Base-by-base conservation (phyloP, 1,284 basidiomycete species). In the Moesziomyces antarcticus region DNA sequence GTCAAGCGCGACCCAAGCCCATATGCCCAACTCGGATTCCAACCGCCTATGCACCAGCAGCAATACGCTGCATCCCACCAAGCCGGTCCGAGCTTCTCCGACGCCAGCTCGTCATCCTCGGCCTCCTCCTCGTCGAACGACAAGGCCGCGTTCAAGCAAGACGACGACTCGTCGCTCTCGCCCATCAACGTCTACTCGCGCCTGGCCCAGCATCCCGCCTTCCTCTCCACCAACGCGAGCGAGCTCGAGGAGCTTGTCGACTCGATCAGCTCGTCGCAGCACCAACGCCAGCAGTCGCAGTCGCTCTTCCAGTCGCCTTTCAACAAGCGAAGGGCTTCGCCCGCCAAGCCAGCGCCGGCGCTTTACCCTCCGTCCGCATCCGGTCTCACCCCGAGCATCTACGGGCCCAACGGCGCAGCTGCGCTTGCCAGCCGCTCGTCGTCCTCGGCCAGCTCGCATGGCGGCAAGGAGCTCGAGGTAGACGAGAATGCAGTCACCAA, bases 191-290 rank as follows among this genome's bases (percentile, higher is more conserved):
- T 78, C n/a, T 80, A 80, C 56, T 72, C 73, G 20, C 74, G 78
- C 7, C 56, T 79, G 13, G 63, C 78, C 6, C 58, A 75, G 70
- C 78, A 80, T 50, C 78, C 78, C 3, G 77, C 73, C n/a, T 79
- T 80, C 49, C 60, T 80, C 33, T 66, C 57, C 18, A 80, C 78
- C 50, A 71, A 73, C 58, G 75, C 66, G 6, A 55, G 43, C 35
- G 78, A 80, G 66, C 64, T 80, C 41, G 78, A 80, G 47, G 78
- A 78, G 61, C 60, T 80, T 16, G 70, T 80, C 22, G 76, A 79
- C 52, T 68, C 77, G 30, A 73, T 80, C 58, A 44, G 59, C 35
- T 69, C 65, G 13, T 42, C 41, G 10, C 50, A 57, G 35, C 56
- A 57, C 35, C 59, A 65, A 45, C 61, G 49, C 27, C 62, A 65